phyloP scores from a whole-genome alignment of 75 land plant species.

The Pinus albicaulis region DNA sequence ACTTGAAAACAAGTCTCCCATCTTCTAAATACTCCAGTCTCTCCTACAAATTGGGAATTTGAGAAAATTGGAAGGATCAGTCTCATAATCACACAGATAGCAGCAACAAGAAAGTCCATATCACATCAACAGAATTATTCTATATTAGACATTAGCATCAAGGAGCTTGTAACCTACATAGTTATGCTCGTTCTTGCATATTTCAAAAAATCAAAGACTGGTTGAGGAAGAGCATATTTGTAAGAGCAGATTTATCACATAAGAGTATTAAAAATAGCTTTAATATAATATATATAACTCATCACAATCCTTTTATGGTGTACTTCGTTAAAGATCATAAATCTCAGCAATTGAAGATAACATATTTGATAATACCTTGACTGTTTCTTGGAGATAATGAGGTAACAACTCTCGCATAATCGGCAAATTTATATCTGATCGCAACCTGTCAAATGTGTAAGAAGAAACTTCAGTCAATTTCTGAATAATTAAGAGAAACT shows the following conservation, averaged over 20 bases:
- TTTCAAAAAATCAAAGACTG: not conserved
- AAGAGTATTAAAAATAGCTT: not conserved
- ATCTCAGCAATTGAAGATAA: not conserved
- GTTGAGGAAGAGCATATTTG: not conserved
- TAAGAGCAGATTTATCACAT: not conserved
- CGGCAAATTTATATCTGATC: slow-evolving; percentile 85
- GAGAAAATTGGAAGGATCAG: not conserved
- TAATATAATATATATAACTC: not conserved
- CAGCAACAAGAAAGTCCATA: not conserved
- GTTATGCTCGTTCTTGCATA: not conserved
- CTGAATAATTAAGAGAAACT: not conserved
- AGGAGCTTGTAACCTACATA: not conserved
- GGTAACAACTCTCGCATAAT: slow-evolving; percentile 85
- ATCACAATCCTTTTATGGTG: too few species aligned
- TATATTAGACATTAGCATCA: not conserved
- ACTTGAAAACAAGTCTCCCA: slow-evolving; percentile 71
- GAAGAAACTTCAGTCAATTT: not conserved
- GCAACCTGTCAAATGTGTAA: slow-evolving; percentile 46
- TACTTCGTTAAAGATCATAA: too few species aligned
- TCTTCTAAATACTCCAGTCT: slow-evolving; percentile 91
- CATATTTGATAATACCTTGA: slow-evolving; percentile 48
- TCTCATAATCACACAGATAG: not conserved
- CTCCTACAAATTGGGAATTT: slow-evolving; percentile 47
- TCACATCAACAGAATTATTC: not conserved
- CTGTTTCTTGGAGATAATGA: slow-evolving; percentile 86